Percentiles rank a stretch among this genome's conserved stretches.
Conservation (phyloP, 2,329 filamentous ascomycete species). For the Alternaria postmessia region DNA sequence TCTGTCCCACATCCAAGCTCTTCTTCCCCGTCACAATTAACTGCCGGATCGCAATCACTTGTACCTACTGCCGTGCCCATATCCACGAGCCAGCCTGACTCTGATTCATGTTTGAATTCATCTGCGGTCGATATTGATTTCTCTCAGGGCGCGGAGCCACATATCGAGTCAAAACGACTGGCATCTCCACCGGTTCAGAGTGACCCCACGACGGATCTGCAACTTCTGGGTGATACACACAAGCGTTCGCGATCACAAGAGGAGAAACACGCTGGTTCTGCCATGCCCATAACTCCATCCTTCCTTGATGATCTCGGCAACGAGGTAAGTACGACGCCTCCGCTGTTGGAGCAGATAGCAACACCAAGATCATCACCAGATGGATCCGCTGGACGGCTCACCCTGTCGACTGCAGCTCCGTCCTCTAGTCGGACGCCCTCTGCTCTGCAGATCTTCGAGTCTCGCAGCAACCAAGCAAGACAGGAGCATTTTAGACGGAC, state of each 20-base stretch:
- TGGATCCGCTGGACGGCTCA: not conserved
- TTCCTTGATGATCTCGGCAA: not conserved
- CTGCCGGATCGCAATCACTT: not conserved
- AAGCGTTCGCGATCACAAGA: not conserved
- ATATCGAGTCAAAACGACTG: not conserved
- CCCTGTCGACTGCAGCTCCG: not conserved
- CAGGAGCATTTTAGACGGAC: constrained; percentile 4
- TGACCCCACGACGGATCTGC: not conserved
- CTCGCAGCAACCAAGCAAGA: not conserved
- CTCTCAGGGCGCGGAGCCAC: not conserved
- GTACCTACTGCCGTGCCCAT: not conserved
- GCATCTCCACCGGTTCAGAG: not conserved
- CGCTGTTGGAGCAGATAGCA: not conserved
- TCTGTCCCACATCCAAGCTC: constrained; percentile 1
- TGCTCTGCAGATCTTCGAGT: not conserved
- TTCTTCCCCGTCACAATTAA: not conserved
- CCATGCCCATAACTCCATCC: not conserved
- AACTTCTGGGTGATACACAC: not conserved
- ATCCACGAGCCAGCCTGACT: not conserved
- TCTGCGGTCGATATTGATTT: not conserved
- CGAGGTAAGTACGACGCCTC: not conserved
- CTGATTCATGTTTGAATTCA: not conserved
- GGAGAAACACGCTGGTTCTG: not conserved
- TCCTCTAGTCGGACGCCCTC: not conserved
- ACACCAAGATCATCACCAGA: not conserved